Evolutionary conservation across 1,139 yeast genomes (phyloP).

Genomic region (Nadsonia commutata): DNA sequence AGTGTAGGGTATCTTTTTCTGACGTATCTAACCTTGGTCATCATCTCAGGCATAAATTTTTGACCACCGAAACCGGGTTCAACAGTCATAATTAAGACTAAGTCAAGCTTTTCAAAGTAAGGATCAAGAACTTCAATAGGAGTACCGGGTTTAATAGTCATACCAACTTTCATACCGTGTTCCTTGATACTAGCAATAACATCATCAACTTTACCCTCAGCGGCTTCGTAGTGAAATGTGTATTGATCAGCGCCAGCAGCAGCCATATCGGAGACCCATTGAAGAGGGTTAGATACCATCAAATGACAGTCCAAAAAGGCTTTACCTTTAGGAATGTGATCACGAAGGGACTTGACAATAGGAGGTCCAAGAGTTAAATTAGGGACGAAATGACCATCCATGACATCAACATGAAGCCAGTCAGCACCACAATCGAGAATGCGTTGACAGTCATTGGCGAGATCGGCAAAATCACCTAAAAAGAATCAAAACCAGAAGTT

Average conservation of each 20-base stretch:
- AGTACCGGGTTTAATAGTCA: conserved; percentile 91
- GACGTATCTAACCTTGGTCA: conserved; percentile 78
- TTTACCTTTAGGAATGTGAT: conserved; percentile 52
- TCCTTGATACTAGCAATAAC: conserved; percentile 62
- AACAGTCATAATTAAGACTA: conserved; percentile 94
- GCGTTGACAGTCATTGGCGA: conserved; percentile 75
- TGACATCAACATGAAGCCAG: conserved; percentile 95
- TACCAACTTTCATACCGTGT: conserved; percentile 84
- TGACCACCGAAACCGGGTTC: conserved; percentile 99
- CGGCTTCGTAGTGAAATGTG: conserved; percentile 92
- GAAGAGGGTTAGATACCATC: conserved; percentile 94
- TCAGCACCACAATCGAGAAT: conserved; percentile 71
- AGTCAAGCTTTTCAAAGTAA: conserved; percentile 64
- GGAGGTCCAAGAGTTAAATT: conserved; percentile 92
- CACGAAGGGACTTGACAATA: conserved; percentile 64
- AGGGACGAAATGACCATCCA: conserved; percentile 99
- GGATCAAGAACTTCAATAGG: conserved; percentile 74
- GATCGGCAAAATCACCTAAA: conserved; percentile 71
- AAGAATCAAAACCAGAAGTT: conserved; percentile 43
- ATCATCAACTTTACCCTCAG: conserved; percentile 52
- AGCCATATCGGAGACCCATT: conserved; percentile 90
- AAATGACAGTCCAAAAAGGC: conserved; percentile 96
- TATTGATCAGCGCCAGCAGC: conserved; percentile 93
- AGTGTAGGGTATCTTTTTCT: conserved; percentile 62
- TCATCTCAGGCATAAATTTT: conserved; percentile 87